Conservation (phyloP, 108 stramenopile species). For the Discostella stelligeroides region DNA sequence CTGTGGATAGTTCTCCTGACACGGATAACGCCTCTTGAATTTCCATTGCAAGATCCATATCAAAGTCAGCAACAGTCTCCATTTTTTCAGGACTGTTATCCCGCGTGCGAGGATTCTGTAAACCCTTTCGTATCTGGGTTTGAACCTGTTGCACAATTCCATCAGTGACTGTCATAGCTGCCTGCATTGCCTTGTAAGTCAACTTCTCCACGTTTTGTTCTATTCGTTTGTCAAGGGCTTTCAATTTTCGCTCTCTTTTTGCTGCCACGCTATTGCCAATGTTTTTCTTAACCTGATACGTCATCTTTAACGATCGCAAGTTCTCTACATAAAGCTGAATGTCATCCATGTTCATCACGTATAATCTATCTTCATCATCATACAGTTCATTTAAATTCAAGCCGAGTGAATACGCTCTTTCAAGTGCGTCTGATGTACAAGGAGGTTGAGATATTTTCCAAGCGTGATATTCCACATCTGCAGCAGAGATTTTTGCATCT, state of each 20-base stretch:
- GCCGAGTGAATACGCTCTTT: slow-evolving; percentile 33
- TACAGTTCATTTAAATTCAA: slow-evolving; percentile 40
- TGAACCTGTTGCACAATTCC: slow-evolving; percentile 23
- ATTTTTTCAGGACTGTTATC: slow-evolving; percentile 10
- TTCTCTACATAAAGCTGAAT: slow-evolving; percentile 36
- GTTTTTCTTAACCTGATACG: slow-evolving; percentile 5
- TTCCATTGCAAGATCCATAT: slow-evolving; percentile 35
- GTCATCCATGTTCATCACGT: slow-evolving; percentile 31
- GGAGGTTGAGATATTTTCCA: slow-evolving; percentile 48
- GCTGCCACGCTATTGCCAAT: slow-evolving; percentile 1
- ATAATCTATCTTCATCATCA: slow-evolving; percentile 31
- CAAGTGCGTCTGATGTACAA: slow-evolving; percentile 37
- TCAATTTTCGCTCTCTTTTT: slow-evolving; percentile 22
- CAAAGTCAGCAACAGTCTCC: slow-evolving; percentile 40
- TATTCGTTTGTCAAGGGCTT: slow-evolving; percentile 34
- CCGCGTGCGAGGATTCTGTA: neutral
- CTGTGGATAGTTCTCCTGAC: neutral
- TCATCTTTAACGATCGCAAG: slow-evolving; percentile 26
- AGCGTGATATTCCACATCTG: slow-evolving; percentile 48
- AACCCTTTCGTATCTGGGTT: slow-evolving; percentile 1
- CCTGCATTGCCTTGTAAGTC: slow-evolving; percentile 25
- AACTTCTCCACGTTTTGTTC: slow-evolving; percentile 41
- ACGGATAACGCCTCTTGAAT: slow-evolving; percentile 35
- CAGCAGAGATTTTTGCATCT: slow-evolving; percentile 34
- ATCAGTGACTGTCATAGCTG: slow-evolving; percentile 20